Evolutionary conservation across 495 filamentous ascomycete genomes (phyloP).

Genomic region (Parathielavia hyrcaniae): DNA sequence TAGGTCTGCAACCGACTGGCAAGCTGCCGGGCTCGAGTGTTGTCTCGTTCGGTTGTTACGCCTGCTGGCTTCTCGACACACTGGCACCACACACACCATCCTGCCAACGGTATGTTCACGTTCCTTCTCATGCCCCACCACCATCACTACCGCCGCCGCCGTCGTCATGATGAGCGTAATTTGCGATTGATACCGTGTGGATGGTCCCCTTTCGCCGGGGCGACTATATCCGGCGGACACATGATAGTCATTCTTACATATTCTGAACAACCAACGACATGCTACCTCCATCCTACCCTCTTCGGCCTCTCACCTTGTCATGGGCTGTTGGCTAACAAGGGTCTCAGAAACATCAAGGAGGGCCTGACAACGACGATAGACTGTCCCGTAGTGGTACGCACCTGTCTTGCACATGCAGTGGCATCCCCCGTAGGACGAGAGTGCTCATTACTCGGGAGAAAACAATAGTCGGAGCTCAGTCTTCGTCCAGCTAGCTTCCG

Average conservation of each 20-base stretch:
- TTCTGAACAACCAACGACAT: conserved; percentile 26
- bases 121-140: background rate
- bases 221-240: conserved; percentile 27
- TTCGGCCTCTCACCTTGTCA: background rate
- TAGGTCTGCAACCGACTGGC: background rate
- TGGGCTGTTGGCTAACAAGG: conserved; percentile 7
- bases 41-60: background rate
- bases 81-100: background rate
- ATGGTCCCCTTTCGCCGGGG: conserved; percentile 32
- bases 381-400: conserved; percentile 16
- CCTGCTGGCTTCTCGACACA: too few species aligned
- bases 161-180: conserved; percentile 32
- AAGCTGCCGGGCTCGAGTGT: background rate
- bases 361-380: background rate
- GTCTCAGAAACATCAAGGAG: background rate
- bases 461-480: conserved; percentile 12
- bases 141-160: background rate
- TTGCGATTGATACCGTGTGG: conserved; percentile 33
- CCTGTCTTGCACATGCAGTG: conserved; percentile 8
- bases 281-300: background rate
- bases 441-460: conserved; percentile 18
- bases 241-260: conserved; percentile 36
- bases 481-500: conserved; percentile 15
- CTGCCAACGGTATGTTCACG: conserved; percentile 9
- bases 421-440: conserved; percentile 4